Conservation (phyloP, 257 asterid species). For the Solanum pimpinellifolium region DNA sequence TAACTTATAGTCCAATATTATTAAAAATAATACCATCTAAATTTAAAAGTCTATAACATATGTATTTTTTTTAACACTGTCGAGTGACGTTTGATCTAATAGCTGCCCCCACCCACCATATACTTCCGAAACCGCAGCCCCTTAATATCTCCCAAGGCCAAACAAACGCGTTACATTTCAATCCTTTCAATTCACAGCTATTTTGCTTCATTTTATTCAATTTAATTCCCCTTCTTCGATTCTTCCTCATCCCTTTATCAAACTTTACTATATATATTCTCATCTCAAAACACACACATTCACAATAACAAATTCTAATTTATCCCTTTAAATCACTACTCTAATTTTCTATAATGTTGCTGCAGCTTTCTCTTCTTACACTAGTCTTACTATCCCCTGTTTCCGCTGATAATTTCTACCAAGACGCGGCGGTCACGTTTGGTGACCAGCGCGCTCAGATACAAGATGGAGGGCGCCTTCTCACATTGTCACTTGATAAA, state of each 20-base stretch:
- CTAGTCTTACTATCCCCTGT: background rate
- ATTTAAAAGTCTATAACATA: fast-evolving
- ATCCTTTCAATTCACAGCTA: background rate
- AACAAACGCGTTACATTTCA: background rate
- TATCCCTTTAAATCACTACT: background rate
- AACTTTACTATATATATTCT: background rate
- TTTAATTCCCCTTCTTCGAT: background rate
- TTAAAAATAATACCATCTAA: too few species aligned
- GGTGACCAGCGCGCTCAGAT: constrained; percentile 30
- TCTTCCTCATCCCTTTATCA: background rate
- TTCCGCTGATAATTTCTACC: constrained; percentile 21
- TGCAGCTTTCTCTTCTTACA: background rate
- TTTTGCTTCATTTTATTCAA: too few species aligned
- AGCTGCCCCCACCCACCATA: background rate
- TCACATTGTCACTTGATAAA: constrained; percentile 21
- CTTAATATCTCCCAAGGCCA: background rate
- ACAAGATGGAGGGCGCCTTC: constrained; percentile 18
- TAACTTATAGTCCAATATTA: too few species aligned
- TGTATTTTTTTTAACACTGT: too few species aligned
- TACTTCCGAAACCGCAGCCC: background rate
- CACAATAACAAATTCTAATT: background rate
- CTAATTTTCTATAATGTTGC: background rate
- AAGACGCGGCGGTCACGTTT: constrained; percentile 15
- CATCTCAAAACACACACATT: background rate
- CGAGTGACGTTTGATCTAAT: background rate